Conservation (phyloP, 208 protist genomes). For the Acanthamoeba castellanii region DNA sequence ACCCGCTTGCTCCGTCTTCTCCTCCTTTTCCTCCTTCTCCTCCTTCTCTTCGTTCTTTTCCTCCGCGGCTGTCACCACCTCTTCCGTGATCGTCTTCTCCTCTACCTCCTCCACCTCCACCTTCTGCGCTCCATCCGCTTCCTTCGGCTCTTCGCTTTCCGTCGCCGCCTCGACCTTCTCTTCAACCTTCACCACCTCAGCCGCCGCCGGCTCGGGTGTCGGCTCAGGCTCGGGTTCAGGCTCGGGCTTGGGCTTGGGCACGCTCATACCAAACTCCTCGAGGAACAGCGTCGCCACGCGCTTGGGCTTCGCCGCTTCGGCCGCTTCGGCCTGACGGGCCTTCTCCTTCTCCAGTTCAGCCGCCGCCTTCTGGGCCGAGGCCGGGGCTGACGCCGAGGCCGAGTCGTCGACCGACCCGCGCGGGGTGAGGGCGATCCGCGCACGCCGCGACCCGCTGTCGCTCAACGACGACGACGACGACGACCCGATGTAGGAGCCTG, state of each 20-base stretch:
- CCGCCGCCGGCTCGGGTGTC: not conserved
- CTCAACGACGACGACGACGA: not conserved
- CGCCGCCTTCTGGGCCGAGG: not conserved
- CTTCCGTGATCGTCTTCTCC: too few species aligned
- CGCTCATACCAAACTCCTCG: conserved; percentile 11
- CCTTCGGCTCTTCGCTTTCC: too few species aligned
- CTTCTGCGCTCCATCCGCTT: too few species aligned
- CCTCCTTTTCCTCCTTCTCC: not conserved
- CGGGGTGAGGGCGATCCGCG: not conserved
- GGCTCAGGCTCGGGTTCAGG: too few species aligned
- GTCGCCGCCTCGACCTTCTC: not conserved
- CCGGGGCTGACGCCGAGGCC: not conserved
- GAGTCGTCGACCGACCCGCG: not conserved
- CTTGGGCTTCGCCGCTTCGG: not conserved
- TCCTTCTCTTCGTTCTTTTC: not conserved
- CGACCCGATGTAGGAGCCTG: not conserved
- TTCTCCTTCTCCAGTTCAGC: not conserved
- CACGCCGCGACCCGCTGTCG: not conserved
- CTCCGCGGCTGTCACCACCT: not conserved
- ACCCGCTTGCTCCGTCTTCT: not conserved
- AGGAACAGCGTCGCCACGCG: conserved; percentile 25
- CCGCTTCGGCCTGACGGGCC: not conserved
- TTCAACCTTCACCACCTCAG: not conserved
- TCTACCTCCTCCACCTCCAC: too few species aligned
- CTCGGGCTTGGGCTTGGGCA: not conserved